phyloP scores from a whole-genome alignment of 2,329 filamentous ascomycete genomes.

The Sporothrix humicola region DNA sequence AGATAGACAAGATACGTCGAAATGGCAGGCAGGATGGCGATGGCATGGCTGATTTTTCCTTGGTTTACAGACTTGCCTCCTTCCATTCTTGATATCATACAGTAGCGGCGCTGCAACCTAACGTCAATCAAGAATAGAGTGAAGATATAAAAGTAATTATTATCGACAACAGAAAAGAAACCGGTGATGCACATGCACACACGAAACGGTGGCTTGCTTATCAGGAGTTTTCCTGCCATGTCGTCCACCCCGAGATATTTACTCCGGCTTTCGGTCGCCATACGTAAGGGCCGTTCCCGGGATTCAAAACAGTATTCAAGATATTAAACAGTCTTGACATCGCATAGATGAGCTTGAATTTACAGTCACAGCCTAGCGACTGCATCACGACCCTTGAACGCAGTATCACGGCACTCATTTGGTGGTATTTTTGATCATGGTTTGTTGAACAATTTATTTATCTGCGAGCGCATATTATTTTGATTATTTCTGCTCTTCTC shows the following conservation, averaged over 20 bases:
- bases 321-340: neutral
- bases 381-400: neutral
- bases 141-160: neutral
- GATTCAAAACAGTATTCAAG: neutral
- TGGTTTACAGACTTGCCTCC: neutral
- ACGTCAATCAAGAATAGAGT: neutral
- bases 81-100: constrained; percentile 13
- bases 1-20: neutral
- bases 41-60: neutral
- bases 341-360: neutral
- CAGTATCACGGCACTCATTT: neutral
- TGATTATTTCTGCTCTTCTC: neutral
- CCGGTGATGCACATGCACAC: neutral
- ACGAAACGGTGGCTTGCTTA: constrained; percentile 8
- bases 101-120: constrained; percentile 14
- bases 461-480: neutral
- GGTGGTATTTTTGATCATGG: neutral
- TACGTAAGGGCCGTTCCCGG: neutral
- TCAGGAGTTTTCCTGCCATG: neutral
- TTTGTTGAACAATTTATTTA: neutral
- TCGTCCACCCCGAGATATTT: neutral
- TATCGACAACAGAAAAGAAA: neutral
- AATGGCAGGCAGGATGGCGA: neutral
- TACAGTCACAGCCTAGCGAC: neutral
- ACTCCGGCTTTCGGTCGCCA: neutral